Evolutionary conservation across 202 grass and related monocot genomes (phyloP).

Genomic region (Musa balbisiana): DNA sequence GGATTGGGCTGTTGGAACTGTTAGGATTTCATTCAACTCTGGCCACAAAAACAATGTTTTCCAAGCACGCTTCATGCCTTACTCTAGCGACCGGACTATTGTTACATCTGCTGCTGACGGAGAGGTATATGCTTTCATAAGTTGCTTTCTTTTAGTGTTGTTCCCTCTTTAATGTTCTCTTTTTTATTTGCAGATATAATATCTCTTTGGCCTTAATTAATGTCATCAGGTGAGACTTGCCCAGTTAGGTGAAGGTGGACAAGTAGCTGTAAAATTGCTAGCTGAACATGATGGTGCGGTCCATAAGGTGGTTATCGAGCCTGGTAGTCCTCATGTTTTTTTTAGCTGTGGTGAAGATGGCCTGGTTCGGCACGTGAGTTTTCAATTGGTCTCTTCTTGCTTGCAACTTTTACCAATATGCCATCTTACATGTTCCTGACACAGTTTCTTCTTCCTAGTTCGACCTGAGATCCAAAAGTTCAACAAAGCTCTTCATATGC

Average conservation of each 20-base stretch:
- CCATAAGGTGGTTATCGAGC: slow-evolving; percentile 78
- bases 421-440: neutral
- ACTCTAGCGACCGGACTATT: slow-evolving; percentile 44
- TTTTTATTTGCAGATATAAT: neutral
- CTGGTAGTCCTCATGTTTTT: slow-evolving; percentile 77
- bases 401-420: slow-evolving; percentile 7
- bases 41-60: slow-evolving; percentile 71
- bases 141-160: neutral
- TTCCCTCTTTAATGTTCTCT: neutral
- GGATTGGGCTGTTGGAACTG: slow-evolving; percentile 55
- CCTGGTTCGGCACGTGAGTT: slow-evolving; percentile 74
- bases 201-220: neutral
- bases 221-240: slow-evolving; percentile 57
- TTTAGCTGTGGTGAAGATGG: slow-evolving; percentile 95
- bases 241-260: slow-evolving; percentile 43
- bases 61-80: slow-evolving; percentile 83
- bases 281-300: slow-evolving; percentile 54
- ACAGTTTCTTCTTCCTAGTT: slow-evolving; percentile 46
- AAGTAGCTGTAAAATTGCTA: slow-evolving; percentile 54
- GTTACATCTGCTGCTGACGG: slow-evolving; percentile 89
- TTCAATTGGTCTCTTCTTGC: neutral
- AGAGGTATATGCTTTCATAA: slow-evolving; percentile 36
- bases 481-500: slow-evolving; percentile 66
- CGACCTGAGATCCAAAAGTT: slow-evolving; percentile 64
- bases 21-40: slow-evolving; percentile 63